A percentile compares a stretch with the other conserved stretches of the same genome.
Evolutionary conservation across 805 yeast species (phyloP).

Genomic region (Zygosaccharomyces bisporus): DNA sequence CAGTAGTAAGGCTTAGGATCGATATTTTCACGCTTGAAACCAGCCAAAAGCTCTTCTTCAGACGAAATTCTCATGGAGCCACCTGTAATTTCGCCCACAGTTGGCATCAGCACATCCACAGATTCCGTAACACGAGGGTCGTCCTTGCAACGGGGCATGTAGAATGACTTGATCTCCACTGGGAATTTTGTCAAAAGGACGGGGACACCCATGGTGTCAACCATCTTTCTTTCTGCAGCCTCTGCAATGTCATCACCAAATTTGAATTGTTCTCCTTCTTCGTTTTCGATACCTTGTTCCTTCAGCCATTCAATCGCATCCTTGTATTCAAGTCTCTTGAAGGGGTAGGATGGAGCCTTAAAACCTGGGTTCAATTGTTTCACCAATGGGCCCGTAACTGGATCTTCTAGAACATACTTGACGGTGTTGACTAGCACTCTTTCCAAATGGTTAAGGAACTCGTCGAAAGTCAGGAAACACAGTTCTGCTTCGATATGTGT

Average conservation of each 20-base stretch:
- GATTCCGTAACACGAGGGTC: constrained; percentile 96
- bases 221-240: constrained; percentile 99
- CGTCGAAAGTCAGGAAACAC: constrained; percentile 83
- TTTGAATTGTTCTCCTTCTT: constrained; percentile 87
- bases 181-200: constrained; percentile 93
- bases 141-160: constrained; percentile 89
- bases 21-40: constrained; percentile 90
- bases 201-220: constrained; percentile 90
- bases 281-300: constrained; percentile 91
- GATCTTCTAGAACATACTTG: constrained; percentile 78
- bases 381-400: constrained; percentile 85
- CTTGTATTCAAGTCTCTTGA: constrained; percentile 85
- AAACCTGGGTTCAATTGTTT: constrained; percentile 91
- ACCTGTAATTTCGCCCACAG: constrained; percentile 98
- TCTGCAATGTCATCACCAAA: constrained; percentile 99
- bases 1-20: constrained; percentile 84
- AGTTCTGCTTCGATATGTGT: constrained; percentile 96
- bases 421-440: constrained; percentile 64
- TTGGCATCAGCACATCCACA: constrained; percentile 98
- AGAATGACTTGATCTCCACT: constrained; percentile 93
- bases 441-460: constrained; percentile 81
- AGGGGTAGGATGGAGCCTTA: constrained; percentile 77
- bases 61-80: constrained; percentile 96
- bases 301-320: constrained; percentile 94
- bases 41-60: constrained; percentile 78